Base-by-base conservation (phyloP, 176 grass and related monocot genomes). In the Lolium multiflorum region DNA sequence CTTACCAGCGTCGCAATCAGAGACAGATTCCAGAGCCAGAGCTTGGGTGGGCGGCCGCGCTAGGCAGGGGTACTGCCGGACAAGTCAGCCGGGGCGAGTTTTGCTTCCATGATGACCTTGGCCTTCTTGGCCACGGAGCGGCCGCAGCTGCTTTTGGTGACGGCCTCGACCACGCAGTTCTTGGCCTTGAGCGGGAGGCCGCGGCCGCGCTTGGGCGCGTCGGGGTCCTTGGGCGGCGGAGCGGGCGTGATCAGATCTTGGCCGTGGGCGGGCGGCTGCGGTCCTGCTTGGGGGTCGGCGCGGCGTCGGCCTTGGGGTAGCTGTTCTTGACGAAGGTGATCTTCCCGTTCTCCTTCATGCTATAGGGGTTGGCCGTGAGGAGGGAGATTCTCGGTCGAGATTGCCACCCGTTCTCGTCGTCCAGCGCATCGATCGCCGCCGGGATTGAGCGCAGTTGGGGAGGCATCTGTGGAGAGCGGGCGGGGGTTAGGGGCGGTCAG, bases 301-400 rank as follows among this genome's bases (percentile, higher is more conserved):
- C 73, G 20, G 80, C 65, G 6, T 37, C 26, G 13, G 64, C 4
- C 71, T 74, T 74, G 71, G 85, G 59, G 57, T 81, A 92, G 76
- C 90, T 93, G 35, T 91, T 93, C 43, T 87, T 89, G 8, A 82
- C 28, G 56, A 92, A 90, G 51, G 61, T 4, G 31, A 98, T 70
- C 59, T 98, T 89, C 18, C 93, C 91, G 38, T 50, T 14, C 17
- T 90, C 85, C 85, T 87, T 98, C 95, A 98, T 98, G 66, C 89
- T 74, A 37, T 65, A 82, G 43, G 95, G 87, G 85, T 95, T 90
- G 5, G 82, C 85, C 1, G 91, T 80, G 56, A 98, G 93, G 71
- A 89, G 37, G 49, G 91, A 87, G 14, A 39, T 75, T 83, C 10
- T 66, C 66, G 70, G 70, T 70, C 55, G 91, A 86, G 63, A 98